phyloP scores from a whole-genome alignment of 805 yeast species.

The Scheffersomyces amazonensis region DNA sequence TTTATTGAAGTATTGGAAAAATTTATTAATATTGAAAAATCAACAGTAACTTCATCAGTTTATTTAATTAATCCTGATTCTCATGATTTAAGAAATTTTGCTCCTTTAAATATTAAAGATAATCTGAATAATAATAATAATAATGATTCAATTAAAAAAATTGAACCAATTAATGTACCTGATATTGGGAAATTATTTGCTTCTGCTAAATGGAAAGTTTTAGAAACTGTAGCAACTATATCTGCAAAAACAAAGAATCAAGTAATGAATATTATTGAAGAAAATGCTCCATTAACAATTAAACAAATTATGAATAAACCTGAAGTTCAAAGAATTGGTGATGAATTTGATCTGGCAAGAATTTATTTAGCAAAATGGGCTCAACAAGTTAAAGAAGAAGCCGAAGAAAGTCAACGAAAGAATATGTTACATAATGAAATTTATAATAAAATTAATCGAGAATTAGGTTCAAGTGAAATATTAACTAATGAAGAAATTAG shows the following conservation, averaged over 20 bases:
- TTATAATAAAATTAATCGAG: constrained; percentile 54
- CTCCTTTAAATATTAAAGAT: constrained; percentile 27
- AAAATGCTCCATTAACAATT: constrained; percentile 58
- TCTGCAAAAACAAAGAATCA: constrained; percentile 48
- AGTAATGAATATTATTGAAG: constrained; percentile 64
- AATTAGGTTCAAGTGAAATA: constrained; percentile 58
- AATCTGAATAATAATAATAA: constrained; percentile 10
- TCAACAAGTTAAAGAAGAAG: constrained; percentile 86
- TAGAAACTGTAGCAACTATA: constrained; percentile 80
- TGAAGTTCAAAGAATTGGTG: constrained; percentile 75
- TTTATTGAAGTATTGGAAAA: constrained; percentile 55
- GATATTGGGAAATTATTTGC: constrained; percentile 50
- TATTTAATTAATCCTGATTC: constrained; percentile 76
- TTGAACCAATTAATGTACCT: constrained; percentile 23
- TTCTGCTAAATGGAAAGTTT: constrained; percentile 80
- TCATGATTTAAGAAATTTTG: constrained; percentile 59
- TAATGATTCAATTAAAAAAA: constrained; percentile 14
- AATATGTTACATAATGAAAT: constrained; percentile 57
- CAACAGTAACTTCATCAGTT: constrained; percentile 70
- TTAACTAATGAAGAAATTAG: constrained; percentile 59
- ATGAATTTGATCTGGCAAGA: constrained; percentile 90
- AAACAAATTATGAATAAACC: constrained; percentile 66
- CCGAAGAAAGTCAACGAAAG: constrained; percentile 56
- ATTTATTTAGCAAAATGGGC: constrained; percentile 97
- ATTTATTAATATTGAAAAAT: constrained; percentile 61